These are phyloP conservation scores for Rhizopus sp. DNA, from an alignment of 371 early-diverging fungal genomes.

Conservation along the genomic window DNA sequence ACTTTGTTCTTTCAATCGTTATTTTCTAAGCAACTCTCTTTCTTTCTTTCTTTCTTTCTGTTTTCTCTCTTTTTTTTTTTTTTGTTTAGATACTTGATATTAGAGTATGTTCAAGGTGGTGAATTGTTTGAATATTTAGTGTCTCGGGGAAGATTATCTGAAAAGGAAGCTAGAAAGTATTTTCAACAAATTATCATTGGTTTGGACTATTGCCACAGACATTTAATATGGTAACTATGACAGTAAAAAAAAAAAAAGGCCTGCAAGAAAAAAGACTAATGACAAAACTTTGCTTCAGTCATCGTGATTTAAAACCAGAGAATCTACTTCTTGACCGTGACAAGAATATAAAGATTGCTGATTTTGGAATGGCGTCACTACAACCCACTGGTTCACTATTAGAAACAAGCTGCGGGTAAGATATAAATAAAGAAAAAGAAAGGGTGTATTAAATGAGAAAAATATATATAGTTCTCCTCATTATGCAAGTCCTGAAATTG, in stretches of 20 bases:
- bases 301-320: conserved; percentile 95
- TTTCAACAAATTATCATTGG: conserved; percentile 94
- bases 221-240: conserved; percentile 42
- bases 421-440: conserved; percentile 26
- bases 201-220: conserved; percentile 87
- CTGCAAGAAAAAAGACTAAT: not conserved
- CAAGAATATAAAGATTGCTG: conserved; percentile 75
- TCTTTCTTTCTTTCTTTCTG: conserved; percentile 86
- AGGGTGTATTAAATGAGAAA: conserved; percentile 42
- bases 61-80: not conserved
- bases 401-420: conserved; percentile 76
- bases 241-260: not conserved
- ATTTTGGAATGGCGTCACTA: conserved; percentile 84
- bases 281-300: conserved; percentile 50
- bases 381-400: conserved; percentile 65
- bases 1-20: not conserved
- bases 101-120: conserved; percentile 44
- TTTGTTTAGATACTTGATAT: conserved; percentile 61
- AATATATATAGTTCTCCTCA: conserved; percentile 69
- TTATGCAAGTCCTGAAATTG: conserved; percentile 92
- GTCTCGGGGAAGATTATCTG: conserved; percentile 40
- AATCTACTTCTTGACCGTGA: conserved; percentile 90
- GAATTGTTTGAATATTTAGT: conserved; percentile 37
- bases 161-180: conserved; percentile 81
- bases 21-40: conserved; percentile 81